Conservation (phyloP, 108 stramenopile species). For the Epithemia pelagica region DNA sequence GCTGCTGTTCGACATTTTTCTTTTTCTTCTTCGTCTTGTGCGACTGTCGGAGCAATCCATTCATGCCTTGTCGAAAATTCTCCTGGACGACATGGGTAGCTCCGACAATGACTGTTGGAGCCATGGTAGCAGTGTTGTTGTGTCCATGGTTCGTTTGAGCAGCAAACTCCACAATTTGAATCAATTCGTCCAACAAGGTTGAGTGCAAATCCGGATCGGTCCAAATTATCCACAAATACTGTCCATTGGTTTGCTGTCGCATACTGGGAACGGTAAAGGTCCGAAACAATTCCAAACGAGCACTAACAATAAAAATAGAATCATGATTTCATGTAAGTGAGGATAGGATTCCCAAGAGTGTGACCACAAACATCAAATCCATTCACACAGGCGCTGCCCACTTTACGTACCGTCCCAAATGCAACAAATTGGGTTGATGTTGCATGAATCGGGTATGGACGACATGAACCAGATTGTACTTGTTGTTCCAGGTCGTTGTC, state of each 20-base stretch:
- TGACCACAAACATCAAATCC: no score
- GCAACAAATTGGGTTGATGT: constrained; percentile 30
- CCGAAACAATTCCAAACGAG: constrained; percentile 36
- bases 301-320: constrained; percentile 18
- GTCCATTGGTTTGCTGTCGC: constrained; percentile 21
- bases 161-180: neutral
- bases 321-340: no score
- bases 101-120: constrained; percentile 4
- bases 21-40: neutral
- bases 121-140: no score
- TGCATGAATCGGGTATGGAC: constrained; percentile 33
- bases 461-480: constrained; percentile 5
- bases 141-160: no score
- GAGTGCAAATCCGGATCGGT: constrained; percentile 32
- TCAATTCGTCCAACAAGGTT: constrained; percentile 10
- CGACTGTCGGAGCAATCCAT: neutral
- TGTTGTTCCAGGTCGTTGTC: neutral
- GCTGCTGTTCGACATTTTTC: neutral
- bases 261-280: constrained; percentile 46
- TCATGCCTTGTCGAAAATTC: neutral
- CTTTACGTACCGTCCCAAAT: constrained; percentile 19
- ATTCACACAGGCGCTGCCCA: no score
- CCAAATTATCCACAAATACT: constrained; percentile 50
- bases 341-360: no score
- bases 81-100: neutral